phyloP scores from a whole-genome alignment of 164 flowering plant genomes.

The Stephania yunnanensis region DNA sequence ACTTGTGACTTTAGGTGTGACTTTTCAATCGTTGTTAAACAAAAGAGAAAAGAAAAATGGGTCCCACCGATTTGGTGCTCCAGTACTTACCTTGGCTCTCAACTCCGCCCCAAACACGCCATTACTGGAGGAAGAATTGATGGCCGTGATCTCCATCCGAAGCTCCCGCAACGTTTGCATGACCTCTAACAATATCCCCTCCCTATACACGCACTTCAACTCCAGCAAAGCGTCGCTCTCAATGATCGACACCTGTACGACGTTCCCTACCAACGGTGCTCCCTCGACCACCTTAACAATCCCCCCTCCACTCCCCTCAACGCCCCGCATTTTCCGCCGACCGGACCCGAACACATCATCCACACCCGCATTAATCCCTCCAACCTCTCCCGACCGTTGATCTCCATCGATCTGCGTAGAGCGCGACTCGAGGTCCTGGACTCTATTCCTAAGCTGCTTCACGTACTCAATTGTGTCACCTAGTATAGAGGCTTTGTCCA shows the following conservation, averaged over 20 bases:
- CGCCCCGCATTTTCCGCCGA: slow-evolving; percentile 55
- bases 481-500: slow-evolving; percentile 94
- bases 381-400: slow-evolving; percentile 18
- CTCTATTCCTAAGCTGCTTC: slow-evolving; percentile 62
- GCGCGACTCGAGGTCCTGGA: slow-evolving; percentile 73
- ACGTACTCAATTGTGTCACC: slow-evolving; percentile 97
- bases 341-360: slow-evolving; percentile 20
- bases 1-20: no score
- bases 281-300: slow-evolving; percentile 38
- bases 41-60: not conserved
- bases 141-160: slow-evolving; percentile 55
- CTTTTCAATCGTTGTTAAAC: no score
- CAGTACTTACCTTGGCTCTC: slow-evolving; percentile 71
- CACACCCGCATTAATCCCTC: slow-evolving; percentile 25
- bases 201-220: slow-evolving; percentile 61
- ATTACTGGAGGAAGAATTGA: slow-evolving; percentile 53
- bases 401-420: slow-evolving; percentile 36
- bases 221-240: slow-evolving; percentile 84
- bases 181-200: slow-evolving; percentile 70
- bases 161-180: slow-evolving; percentile 64
- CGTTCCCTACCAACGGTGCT: slow-evolving; percentile 17
- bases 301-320: slow-evolving; percentile 38
- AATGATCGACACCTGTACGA: slow-evolving; percentile 80
- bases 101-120: slow-evolving; percentile 72
- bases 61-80: not conserved